Percentiles rank a stretch among this genome's conserved stretches.
phyloP scores from a whole-genome alignment of 345 rosid species.

The Eucalyptus tenuipes region DNA sequence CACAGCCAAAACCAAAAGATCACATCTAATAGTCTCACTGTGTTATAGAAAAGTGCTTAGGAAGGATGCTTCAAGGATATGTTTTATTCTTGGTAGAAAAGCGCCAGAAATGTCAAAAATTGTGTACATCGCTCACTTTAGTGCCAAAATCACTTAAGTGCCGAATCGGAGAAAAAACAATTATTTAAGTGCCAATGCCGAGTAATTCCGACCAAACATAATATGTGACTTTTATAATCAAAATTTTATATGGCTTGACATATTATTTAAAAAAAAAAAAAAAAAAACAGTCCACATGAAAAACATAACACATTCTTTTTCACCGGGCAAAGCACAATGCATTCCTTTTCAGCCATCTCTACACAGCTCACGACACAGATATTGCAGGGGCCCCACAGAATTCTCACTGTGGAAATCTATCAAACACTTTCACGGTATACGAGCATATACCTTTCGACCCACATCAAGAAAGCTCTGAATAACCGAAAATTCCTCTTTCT shows the following conservation, averaged over 20 bases:
- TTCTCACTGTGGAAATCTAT: not conserved
- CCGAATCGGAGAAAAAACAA: fast-evolving
- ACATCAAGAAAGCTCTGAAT: not conserved
- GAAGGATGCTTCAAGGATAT: not conserved
- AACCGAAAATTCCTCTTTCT: not conserved
- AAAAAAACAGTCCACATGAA: too few species aligned
- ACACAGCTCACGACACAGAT: not conserved
- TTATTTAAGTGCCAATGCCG: too few species aligned
- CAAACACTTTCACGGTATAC: not conserved
- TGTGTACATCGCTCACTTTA: fast-evolving
- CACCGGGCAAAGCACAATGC: not conserved
- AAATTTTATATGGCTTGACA: too few species aligned
- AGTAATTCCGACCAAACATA: too few species aligned
- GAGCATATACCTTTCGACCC: not conserved
- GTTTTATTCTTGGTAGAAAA: not conserved
- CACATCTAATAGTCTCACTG: not conserved
- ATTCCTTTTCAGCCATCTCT: not conserved
- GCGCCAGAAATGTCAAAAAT: fast-evolving
- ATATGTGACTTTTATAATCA: too few species aligned
- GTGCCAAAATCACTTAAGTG: too few species aligned
- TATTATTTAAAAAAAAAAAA: too few species aligned
- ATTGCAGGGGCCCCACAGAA: not conserved
- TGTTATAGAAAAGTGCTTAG: not conserved
- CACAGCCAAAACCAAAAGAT: not conserved
- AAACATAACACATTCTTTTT: not conserved